Percentiles rank a stretch among this genome's conserved stretches.
These are phyloP conservation scores for Fagopyrum esculentum DNA, from an alignment of 148 eudicot species.

Conservation along the genomic window DNA sequence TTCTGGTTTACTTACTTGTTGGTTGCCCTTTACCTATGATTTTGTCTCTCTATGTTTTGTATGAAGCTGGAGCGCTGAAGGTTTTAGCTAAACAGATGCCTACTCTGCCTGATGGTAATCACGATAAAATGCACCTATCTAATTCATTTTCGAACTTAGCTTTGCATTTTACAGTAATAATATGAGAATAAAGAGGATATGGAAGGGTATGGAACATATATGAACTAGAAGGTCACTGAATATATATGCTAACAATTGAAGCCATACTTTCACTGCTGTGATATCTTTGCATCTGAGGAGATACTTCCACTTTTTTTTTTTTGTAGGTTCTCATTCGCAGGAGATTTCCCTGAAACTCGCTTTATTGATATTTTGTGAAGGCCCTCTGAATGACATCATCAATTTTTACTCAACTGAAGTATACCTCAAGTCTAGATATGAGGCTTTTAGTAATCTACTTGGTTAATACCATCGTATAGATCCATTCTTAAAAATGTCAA, in stretches of 20 bases:
- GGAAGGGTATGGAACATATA: not conserved
- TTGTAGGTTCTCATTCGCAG: too few relatives aligned
- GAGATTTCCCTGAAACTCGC: too few relatives aligned
- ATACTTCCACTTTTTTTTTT: too few relatives aligned
- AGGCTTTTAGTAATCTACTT: slow-evolving; percentile 1
- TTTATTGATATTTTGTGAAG: slow-evolving; percentile 41
- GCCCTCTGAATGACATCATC: slow-evolving; percentile 36
- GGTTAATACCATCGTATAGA: not conserved
- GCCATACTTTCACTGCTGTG: not conserved
- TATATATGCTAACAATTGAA: not conserved
- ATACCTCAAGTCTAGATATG: slow-evolving; percentile 20
- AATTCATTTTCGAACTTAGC: not conserved
- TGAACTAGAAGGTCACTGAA: not conserved
- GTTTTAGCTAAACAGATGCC: slow-evolving; percentile 54
- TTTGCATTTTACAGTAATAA: not conserved
- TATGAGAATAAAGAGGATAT: not conserved
- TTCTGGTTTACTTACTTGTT: not conserved
- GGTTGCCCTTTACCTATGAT: not conserved
- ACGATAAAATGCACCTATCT: not conserved
- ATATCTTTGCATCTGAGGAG: not conserved
- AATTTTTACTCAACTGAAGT: slow-evolving; percentile 46
- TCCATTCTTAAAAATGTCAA: not conserved
- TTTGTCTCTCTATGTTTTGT: slow-evolving; percentile 29
- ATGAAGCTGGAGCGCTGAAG: slow-evolving; percentile 52
- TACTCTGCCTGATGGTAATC: slow-evolving; percentile 52